Conservation (phyloP, 31 red algal species). For the Porphyra umbilicalis region DNA sequence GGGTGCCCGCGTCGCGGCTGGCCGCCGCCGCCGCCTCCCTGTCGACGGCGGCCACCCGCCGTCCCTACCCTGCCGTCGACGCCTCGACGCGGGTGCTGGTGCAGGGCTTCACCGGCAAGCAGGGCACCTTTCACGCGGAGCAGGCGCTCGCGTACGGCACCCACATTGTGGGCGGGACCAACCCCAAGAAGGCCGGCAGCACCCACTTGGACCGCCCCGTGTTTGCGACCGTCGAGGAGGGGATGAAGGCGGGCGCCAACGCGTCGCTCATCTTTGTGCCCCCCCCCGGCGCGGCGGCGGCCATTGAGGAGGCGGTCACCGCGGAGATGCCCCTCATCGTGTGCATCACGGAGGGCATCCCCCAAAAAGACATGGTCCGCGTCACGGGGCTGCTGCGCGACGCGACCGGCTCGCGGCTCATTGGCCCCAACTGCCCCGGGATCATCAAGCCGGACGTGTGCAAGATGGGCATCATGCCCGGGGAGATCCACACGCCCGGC, state of each 20-base stretch:
- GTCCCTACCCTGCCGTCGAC: constrained; percentile 34
- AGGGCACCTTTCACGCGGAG: constrained; percentile 85
- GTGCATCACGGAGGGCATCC: constrained; percentile 98
- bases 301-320: constrained; percentile 88
- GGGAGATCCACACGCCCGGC: constrained; percentile 67
- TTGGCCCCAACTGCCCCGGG: constrained; percentile 99
- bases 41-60: not conserved
- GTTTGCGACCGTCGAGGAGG: constrained; percentile 88
- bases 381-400: constrained; percentile 57
- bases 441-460: constrained; percentile 88
- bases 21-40: not conserved
- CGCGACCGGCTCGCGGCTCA: constrained; percentile 57
- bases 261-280: constrained; percentile 93
- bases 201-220: constrained; percentile 77
- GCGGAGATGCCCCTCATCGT: constrained; percentile 94
- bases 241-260: constrained; percentile 41
- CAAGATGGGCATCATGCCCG: constrained; percentile 99
- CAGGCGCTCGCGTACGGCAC: constrained; percentile 94
- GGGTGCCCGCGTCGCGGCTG: not conserved
- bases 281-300: constrained; percentile 73
- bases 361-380: constrained; percentile 86
- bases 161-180: constrained; percentile 82
- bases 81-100: constrained; percentile 74
- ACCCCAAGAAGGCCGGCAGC: constrained; percentile 74
- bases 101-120: constrained; percentile 98